Base-by-base conservation (phyloP, 2,329 filamentous ascomycete species). In the Sporothrix inflata region DNA sequence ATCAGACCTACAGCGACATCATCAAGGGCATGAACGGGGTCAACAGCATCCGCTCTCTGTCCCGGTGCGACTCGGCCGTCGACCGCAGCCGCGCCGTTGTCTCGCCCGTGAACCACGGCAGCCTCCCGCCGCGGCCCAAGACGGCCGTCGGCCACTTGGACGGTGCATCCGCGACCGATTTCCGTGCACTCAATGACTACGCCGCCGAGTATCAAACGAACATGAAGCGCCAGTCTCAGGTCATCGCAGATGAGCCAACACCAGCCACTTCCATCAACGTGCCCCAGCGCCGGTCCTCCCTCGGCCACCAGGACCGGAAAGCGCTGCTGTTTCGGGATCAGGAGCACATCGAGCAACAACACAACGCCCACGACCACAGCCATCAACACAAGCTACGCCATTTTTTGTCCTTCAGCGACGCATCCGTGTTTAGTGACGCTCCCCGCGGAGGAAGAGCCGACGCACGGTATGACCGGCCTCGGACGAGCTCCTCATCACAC, bases 51-150 rank as follows among this genome's bases (percentile, higher is more conserved):
- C 21, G 63, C 14, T n/a, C 63, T 11, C 16, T 14, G 30, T 30
- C 63, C 1, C 45, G 21, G 16, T 63, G 63, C 49, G 61, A 61
- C 42, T 4, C 68, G 21, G 21, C 38, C 53, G 14, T 27, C 21
- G 8, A 16, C 1, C 40, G 38, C 12, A 45, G 38, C 14, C 24
- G 60, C 12, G 38, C 5, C 21, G 60, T 45, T 6, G n/a, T 68
- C 51, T 34, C 51, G 5, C 21, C 38, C 14, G 11, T 47, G 8
- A 11, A 42, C 34, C 21, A 19, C 49, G 24, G 24, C 16, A n/a
- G n/a, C 27, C 27, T 71, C 1, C 61, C 73, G 14, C 69, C 45
- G 1, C 72, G 71, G 16, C 72, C 73, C 30, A 74, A 61, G 47
- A 74, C 74, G 19, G 66, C 73, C 21, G 60, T 53, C 38, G 68